phyloP scores from a whole-genome alignment of 495 filamentous ascomycete species.

The Hypoxylon rickii region DNA sequence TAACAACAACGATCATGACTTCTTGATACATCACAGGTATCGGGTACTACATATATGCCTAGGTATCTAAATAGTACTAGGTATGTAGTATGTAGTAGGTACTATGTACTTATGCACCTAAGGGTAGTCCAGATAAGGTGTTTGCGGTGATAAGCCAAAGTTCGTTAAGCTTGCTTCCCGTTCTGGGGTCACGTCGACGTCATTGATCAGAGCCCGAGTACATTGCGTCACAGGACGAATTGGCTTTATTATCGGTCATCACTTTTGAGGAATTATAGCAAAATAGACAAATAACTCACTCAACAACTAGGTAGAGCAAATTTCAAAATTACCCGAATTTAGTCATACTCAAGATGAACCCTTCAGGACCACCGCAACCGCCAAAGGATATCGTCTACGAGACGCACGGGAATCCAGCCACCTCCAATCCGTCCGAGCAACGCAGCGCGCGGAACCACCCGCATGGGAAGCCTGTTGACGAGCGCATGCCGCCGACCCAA shows the following conservation, averaged over 20 bases:
- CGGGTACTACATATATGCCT: too few relatives aligned
- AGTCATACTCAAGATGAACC: constrained; percentile 34
- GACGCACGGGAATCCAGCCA: constrained; percentile 53
- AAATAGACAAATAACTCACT: background rate
- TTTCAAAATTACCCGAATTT: background rate
- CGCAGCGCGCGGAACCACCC: constrained; percentile 37
- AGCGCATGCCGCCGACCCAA: constrained; percentile 32
- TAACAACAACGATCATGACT: too few relatives aligned
- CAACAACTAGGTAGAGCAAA: background rate
- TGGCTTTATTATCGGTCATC: background rate
- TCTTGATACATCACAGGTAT: too few relatives aligned
- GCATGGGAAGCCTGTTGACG: constrained; percentile 32
- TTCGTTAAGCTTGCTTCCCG: constrained; percentile 10
- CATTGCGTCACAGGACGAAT: constrained; percentile 19
- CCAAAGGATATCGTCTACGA: constrained; percentile 57
- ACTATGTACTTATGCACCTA: too few relatives aligned
- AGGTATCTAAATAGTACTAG: too few relatives aligned
- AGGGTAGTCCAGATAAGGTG: too few relatives aligned
- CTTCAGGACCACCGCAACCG: constrained; percentile 52
- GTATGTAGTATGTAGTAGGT: too few relatives aligned
- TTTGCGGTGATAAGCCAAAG: too few relatives aligned
- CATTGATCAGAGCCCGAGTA: constrained; percentile 14
- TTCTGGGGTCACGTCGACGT: constrained; percentile 17
- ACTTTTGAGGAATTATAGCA: too few relatives aligned
- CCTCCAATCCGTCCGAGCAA: constrained; percentile 55